Conservation (phyloP, 2,329 filamentous ascomycete genomes). For the Didymella exigua region DNA sequence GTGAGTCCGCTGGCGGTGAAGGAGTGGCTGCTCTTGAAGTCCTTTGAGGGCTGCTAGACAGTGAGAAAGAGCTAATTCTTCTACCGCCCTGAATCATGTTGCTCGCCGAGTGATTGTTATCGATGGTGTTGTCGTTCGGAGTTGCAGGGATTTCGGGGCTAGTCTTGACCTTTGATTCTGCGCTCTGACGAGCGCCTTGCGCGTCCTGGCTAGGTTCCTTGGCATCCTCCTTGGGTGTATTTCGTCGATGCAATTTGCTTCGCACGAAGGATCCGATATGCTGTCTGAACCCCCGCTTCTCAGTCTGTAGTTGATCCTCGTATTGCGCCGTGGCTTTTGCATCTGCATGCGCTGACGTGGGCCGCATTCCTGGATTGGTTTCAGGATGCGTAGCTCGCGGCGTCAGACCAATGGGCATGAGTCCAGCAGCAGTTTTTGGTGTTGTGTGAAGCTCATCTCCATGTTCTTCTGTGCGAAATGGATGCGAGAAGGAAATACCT, state of each 20-base stretch:
- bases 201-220: not conserved
- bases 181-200: not conserved
- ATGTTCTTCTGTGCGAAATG: constrained; percentile 38
- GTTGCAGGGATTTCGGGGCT: not conserved
- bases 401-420: not conserved
- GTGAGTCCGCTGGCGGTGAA: constrained; percentile 43
- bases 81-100: constrained; percentile 34
- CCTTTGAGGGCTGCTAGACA: constrained; percentile 46
- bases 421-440: constrained; percentile 16
- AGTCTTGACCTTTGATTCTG: not conserved
- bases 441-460: constrained; percentile 27
- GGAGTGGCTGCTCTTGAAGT: constrained; percentile 48
- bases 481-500: constrained; percentile 32
- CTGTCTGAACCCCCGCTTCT: constrained; percentile 38
- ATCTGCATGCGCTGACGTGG: constrained; percentile 6
- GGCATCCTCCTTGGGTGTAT: constrained; percentile 28
- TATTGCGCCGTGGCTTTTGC: constrained; percentile 5
- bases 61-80: constrained; percentile 47
- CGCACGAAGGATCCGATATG: constrained; percentile 43
- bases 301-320: constrained; percentile 21
- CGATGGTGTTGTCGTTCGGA: not conserved
- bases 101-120: constrained; percentile 18
- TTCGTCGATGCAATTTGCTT: constrained; percentile 37
- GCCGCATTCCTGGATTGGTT: not conserved
- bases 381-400: not conserved